phyloP scores from a whole-genome alignment of 441 rosid species.

The Mallotus repandus region DNA sequence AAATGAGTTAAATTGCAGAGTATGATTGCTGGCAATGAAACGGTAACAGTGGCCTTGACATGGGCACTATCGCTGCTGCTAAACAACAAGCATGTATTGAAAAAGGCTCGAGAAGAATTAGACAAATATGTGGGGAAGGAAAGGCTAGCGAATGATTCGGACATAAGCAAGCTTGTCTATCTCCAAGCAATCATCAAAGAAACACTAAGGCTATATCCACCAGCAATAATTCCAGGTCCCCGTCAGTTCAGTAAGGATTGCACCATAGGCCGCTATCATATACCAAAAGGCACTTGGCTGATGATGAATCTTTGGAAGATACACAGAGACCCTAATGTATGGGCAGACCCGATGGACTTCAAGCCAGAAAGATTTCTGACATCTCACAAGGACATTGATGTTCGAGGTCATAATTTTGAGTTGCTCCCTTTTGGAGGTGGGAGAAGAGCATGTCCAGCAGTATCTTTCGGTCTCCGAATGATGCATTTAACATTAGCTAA shows the following conservation, averaged over 20 bases:
- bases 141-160: neutral
- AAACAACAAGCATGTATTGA: conserved; percentile 21
- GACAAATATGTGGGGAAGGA: conserved; percentile 4
- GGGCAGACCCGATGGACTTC: conserved; percentile 41
- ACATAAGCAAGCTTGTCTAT: neutral
- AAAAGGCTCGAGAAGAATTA: conserved; percentile 17
- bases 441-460: conserved; percentile 36
- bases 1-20: neutral
- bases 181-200: conserved; percentile 10
- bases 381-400: conserved; percentile 26
- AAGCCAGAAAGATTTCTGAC: conserved; percentile 41
- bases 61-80: conserved; percentile 22
- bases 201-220: conserved; percentile 1
- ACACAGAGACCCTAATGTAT: conserved; percentile 42
- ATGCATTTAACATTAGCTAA: conserved; percentile 34
- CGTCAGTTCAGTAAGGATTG: neutral
- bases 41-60: conserved; percentile 18
- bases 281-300: conserved; percentile 18
- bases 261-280: conserved; percentile 7
- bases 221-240: neutral
- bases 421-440: conserved; percentile 41
- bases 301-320: conserved; percentile 49
- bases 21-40: conserved; percentile 6
- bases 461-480: conserved; percentile 26
- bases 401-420: conserved; percentile 33